Conservation (phyloP, 179 eudicot species). For the Carnegiea gigantea region DNA sequence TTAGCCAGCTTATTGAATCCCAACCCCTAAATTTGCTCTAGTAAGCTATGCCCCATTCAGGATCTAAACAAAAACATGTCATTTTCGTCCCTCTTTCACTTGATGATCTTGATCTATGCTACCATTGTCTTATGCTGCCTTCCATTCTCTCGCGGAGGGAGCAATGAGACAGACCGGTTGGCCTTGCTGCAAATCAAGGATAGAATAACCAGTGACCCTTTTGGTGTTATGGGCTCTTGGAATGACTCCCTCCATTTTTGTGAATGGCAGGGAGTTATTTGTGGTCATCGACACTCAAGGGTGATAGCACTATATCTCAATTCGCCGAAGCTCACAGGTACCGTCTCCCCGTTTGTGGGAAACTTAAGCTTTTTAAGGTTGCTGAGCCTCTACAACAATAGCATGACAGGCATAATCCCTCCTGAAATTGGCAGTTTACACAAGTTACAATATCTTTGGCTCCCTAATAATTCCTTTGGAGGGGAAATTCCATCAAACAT, state of each 20-base stretch:
- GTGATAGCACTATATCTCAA: background rate
- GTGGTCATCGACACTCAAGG: slow-evolving; percentile 7
- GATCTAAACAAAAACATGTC: background rate
- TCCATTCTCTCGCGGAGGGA: background rate
- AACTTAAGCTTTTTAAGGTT: slow-evolving; percentile 22
- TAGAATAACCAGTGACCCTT: slow-evolving; percentile 20
- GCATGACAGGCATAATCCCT: slow-evolving; percentile 17
- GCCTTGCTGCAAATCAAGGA: slow-evolving; percentile 17
- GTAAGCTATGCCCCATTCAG: no score
- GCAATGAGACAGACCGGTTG: background rate
- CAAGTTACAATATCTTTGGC: slow-evolving; percentile 7
- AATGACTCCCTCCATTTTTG: slow-evolving; percentile 22
- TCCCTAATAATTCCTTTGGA: slow-evolving; percentile 11
- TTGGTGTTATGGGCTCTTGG: slow-evolving; percentile 23
- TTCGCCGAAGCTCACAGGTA: slow-evolving; percentile 21
- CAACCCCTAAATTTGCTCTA: no score
- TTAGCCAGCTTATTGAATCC: no score
- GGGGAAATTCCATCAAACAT: slow-evolving; percentile 20
- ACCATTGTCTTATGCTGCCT: background rate
- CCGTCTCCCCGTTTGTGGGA: slow-evolving; percentile 24
- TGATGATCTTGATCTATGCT: background rate
- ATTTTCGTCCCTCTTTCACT: background rate
- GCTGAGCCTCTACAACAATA: slow-evolving; percentile 8
- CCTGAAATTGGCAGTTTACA: slow-evolving; percentile 21
- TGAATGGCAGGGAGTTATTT: slow-evolving; percentile 21